Evolutionary conservation across 75 land plant species (phyloP).

Genomic region (Sequoiadendron giganteum): DNA sequence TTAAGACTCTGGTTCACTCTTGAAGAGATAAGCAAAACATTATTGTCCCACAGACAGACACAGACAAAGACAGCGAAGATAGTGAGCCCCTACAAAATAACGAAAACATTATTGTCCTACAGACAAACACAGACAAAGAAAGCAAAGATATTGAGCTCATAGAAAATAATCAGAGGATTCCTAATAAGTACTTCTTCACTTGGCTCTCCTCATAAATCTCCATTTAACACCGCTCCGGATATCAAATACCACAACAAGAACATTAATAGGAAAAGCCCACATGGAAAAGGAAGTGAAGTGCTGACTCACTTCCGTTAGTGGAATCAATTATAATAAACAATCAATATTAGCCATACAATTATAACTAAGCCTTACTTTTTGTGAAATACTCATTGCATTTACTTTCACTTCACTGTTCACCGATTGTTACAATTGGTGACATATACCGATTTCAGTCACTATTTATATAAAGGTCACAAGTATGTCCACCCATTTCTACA

Average conservation of each 20-base stretch:
- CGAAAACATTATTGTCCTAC: neutral
- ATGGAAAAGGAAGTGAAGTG: neutral
- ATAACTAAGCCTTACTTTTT: neutral
- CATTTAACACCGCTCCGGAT: neutral
- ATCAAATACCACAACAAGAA: neutral
- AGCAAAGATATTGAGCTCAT: neutral
- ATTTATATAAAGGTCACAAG: too few relatives aligned
- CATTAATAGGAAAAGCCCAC: neutral
- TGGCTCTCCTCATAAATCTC: neutral
- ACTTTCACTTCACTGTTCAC: neutral
- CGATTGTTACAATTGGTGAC: neutral
- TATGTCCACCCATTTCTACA: too few relatives aligned
- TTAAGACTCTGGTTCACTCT: neutral
- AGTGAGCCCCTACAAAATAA: too few relatives aligned
- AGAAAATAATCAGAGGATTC: neutral
- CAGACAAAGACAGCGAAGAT: neutral
- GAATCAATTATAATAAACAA: neutral
- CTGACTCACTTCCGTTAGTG: neutral
- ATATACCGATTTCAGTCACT: too few relatives aligned
- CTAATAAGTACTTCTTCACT: neutral
- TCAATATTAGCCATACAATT: neutral
- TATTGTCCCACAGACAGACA: neutral
- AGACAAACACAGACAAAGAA: neutral
- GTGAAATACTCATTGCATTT: neutral
- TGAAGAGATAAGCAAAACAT: neutral